Evolutionary conservation across 257 asterid genomes (phyloP).

Genomic region (Solanum chiquidenum): DNA sequence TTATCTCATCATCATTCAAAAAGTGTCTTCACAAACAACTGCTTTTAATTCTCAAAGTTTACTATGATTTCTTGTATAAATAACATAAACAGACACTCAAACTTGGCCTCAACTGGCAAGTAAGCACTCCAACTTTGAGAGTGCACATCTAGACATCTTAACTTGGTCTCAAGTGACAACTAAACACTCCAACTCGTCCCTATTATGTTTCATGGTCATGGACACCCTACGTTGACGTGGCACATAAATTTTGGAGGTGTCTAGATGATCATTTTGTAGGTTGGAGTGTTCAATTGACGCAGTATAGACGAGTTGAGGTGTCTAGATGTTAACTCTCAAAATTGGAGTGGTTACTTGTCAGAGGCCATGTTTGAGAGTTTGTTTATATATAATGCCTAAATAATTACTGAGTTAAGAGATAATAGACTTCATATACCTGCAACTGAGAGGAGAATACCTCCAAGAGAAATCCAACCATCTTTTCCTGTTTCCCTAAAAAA

Average conservation of each 20-base stretch:
- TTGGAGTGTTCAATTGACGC: not conserved
- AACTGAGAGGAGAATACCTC: slow-evolving; percentile 32
- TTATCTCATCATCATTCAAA: not conserved
- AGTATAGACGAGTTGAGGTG: not conserved
- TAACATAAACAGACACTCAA: not conserved
- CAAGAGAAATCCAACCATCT: slow-evolving; percentile 31
- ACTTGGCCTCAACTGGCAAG: not conserved
- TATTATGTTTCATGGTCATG: not conserved
- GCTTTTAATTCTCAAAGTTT: not conserved
- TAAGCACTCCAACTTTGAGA: not conserved
- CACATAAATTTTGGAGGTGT: not conserved
- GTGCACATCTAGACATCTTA: not conserved
- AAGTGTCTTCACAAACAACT: not conserved
- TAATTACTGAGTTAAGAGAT: not conserved
- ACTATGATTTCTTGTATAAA: not conserved
- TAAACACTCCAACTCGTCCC: not conserved
- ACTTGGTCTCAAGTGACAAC: not conserved
- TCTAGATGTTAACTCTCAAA: not conserved
- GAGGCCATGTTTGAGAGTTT: not conserved
- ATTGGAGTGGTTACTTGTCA: not conserved
- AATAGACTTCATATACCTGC: slow-evolving; percentile 17
- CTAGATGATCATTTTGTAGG: not conserved
- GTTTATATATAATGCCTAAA: not conserved
- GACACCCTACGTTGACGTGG: not conserved
- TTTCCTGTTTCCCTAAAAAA: slow-evolving; percentile 17